Base-by-base conservation (phyloP, 805 yeast genomes). In the Scheffersomyces amazonensis region DNA sequence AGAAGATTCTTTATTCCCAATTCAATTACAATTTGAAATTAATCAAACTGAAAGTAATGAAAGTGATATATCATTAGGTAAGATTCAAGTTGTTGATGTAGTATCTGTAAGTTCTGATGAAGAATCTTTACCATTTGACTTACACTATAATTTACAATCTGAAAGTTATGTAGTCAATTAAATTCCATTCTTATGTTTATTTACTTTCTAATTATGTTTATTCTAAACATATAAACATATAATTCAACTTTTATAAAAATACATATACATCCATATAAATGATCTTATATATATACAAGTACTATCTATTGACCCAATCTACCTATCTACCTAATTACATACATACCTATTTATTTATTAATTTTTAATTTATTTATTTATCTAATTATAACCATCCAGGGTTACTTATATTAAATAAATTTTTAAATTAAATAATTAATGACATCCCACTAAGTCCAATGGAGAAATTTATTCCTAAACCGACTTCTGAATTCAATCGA, bases 1-100 rank as follows among this genome's bases (percentile, higher is more conserved):
- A 46, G 97, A 91, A 62, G 96, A 89, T 44, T 74, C 79, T 10
- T 69, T 91, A 52, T 91, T 89, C 85, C 99, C 99, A 43, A 79
- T 91, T 71, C 80, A 80, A 52, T 76, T 89, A 28, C 63, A 71
- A 35, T 87, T 89, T 66, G 69, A 69, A 29, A 56, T 71, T 31
- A 66, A 71, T 27, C 66, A 66, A 44, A 73, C 73, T 16, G 66
- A 62, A 13, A 66, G 72, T 22, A 62, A 57, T 22, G 73, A 65
- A 37, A 48, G 54, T 24, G 73, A 67, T 35, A 45, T 46, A 21
- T 78, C 82, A 16, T 72, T 86, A 45, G 87, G 91, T 38, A 73
- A 76, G 36, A 81, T 90, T 40, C 75, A 73, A 46, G 78, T 87
- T 32, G 62, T 75, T 30, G 81, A 76, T 42, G 79, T 86, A 43